phyloP scores from a whole-genome alignment of 441 rosid genomes.

The Adansonia gregorii region DNA sequence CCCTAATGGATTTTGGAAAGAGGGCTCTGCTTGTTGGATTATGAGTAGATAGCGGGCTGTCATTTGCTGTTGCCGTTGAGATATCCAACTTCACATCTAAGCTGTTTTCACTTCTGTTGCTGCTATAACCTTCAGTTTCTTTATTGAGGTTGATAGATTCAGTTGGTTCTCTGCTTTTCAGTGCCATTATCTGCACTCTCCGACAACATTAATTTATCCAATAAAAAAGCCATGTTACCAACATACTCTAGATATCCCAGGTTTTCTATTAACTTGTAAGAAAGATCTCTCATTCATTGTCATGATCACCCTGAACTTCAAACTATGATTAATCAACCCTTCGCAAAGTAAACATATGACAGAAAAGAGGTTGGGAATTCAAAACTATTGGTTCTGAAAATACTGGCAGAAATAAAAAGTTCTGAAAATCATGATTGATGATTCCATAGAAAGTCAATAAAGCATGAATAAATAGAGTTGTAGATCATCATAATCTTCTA shows the following conservation, averaged over 20 bases:
- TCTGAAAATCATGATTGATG: not conserved
- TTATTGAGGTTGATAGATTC: constrained; percentile 89
- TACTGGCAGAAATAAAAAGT: not conserved
- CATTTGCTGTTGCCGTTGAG: constrained; percentile 66
- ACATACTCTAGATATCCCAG: not conserved
- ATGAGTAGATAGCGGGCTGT: constrained; percentile 42
- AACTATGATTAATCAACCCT: not conserved
- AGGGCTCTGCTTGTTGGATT: constrained; percentile 55
- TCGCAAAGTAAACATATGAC: not conserved
- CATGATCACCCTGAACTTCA: not conserved
- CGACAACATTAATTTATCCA: constrained; percentile 20
- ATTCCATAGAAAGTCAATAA: constrained; percentile 9
- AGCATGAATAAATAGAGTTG: not conserved
- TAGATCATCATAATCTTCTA: not conserved
- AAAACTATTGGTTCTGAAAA: not conserved
- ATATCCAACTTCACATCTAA: constrained; percentile 80
- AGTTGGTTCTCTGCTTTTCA: constrained; percentile 78
- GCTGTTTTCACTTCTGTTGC: constrained; percentile 91
- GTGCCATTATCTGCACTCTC: constrained; percentile 63
- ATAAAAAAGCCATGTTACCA: constrained; percentile 21
- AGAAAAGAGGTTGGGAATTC: not conserved
- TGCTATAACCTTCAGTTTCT: constrained; percentile 92
- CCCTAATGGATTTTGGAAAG: constrained; percentile 56
- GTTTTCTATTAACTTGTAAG: not conserved
- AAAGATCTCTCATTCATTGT: not conserved